Evolutionary conservation across 2,329 filamentous ascomycete species (phyloP).

Genomic region (Neonectria hederae): DNA sequence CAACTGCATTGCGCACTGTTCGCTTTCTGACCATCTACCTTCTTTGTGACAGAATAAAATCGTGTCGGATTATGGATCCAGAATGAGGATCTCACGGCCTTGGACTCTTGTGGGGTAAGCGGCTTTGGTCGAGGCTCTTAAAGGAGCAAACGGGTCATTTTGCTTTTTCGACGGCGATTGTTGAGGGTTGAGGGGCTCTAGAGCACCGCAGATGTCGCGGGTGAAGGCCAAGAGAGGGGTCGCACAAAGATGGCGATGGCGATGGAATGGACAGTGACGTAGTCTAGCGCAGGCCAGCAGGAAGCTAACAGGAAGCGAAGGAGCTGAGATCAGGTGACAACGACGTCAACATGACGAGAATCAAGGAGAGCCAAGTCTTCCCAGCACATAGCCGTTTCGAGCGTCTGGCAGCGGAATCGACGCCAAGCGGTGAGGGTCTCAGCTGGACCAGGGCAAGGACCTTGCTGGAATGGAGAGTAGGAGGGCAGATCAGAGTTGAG

Average conservation of each 20-base stretch:
- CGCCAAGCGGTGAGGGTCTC: slow-evolving; percentile 10
- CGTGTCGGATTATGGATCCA: background rate
- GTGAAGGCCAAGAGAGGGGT: background rate
- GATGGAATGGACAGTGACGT: background rate
- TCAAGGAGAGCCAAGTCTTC: background rate
- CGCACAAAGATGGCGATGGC: background rate
- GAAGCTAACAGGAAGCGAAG: background rate
- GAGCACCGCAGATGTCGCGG: background rate
- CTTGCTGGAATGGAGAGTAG: background rate
- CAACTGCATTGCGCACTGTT: slow-evolving; percentile 16
- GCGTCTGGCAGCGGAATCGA: slow-evolving; percentile 17
- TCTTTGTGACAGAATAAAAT: background rate
- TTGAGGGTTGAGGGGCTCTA: background rate
- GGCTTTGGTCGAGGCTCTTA: background rate
- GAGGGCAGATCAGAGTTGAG: slow-evolving; percentile 4
- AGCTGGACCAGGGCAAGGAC: slow-evolving; percentile 1
- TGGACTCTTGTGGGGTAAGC: background rate
- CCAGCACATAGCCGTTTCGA: slow-evolving; percentile 10
- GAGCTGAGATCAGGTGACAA: background rate
- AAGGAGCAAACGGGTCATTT: background rate
- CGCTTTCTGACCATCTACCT: slow-evolving; percentile 15
- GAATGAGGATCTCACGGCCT: background rate
- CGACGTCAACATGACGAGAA: background rate
- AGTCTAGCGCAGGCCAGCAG: background rate
- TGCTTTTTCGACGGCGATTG: background rate